Conservation (phyloP, 495 filamentous ascomycete species). For the Penicilliopsis zonata region DNA sequence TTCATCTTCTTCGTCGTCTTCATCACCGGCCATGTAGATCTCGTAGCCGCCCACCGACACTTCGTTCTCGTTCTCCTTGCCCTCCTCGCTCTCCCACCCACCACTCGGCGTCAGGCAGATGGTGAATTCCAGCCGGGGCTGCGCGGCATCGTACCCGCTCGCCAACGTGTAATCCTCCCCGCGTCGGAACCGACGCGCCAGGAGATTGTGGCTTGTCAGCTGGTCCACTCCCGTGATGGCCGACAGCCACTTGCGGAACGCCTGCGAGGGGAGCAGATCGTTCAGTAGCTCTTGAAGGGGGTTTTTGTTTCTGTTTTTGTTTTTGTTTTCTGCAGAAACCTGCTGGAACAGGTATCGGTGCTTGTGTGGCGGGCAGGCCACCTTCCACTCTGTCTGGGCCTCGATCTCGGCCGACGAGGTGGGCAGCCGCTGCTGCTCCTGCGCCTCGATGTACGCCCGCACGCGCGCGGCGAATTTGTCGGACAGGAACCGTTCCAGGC, state of each 20-base stretch:
- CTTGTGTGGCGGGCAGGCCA: constrained; percentile 86
- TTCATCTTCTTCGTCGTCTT: constrained; percentile 46
- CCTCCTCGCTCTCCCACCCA: constrained; percentile 71
- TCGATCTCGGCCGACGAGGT: constrained; percentile 44
- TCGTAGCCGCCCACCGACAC: constrained; percentile 69
- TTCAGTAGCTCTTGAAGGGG: constrained; percentile 68
- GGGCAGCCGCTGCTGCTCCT: constrained; percentile 40
- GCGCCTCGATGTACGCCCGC: constrained; percentile 51
- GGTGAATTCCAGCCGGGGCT: constrained; percentile 76
- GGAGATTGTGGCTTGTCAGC: constrained; percentile 47
- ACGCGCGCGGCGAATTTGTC: constrained; percentile 61
- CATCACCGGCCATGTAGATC: constrained; percentile 84
- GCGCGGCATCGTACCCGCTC: constrained; percentile 62
- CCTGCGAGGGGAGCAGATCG: constrained; percentile 64
- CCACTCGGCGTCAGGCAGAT: constrained; percentile 68
- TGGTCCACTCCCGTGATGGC: constrained; percentile 62
- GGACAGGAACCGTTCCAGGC: constrained; percentile 63
- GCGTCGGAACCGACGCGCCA: constrained; percentile 73
- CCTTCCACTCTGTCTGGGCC: constrained; percentile 48
- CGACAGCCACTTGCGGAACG: constrained; percentile 85
- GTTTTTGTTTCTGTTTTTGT: constrained; percentile 26
- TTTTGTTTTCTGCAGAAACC: constrained; percentile 14
- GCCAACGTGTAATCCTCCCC: constrained; percentile 90
- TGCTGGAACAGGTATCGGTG: constrained; percentile 83
- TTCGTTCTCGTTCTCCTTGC: constrained; percentile 26